Conservation (phyloP, 768 basidiomycete genomes). For the Boletus barrowsii region DNA sequence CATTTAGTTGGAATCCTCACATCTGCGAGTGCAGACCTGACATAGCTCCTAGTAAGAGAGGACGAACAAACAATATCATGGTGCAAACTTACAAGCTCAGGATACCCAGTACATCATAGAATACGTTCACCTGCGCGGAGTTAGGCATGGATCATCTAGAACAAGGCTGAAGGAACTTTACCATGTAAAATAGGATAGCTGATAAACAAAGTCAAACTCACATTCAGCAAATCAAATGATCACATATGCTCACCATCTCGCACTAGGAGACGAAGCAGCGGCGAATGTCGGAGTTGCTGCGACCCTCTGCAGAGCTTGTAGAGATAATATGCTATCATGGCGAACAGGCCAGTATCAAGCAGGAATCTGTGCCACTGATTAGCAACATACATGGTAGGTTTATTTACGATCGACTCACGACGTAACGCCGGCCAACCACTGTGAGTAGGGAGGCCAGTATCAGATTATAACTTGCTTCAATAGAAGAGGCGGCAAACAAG, state of each 20-base stretch:
- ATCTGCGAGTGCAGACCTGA: not conserved
- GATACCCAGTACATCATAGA: not conserved
- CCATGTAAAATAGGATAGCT: slow-evolving; percentile 5
- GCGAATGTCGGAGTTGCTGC: not conserved
- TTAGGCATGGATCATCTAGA: not conserved
- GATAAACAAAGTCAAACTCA: not conserved
- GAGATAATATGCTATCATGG: slow-evolving; percentile 1
- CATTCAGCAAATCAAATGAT: not conserved
- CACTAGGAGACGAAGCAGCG: slow-evolving; percentile 2
- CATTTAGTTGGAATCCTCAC: not conserved
- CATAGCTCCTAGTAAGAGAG: not conserved
- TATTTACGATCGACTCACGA: not conserved
- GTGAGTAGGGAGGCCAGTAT: not conserved
- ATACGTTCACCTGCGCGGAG: not conserved
- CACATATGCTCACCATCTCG: slow-evolving; percentile 8
- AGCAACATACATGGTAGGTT: not conserved
- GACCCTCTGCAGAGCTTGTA: not conserved
- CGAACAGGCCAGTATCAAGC: slow-evolving; percentile 1
- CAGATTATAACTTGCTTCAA: not conserved
- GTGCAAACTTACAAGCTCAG: slow-evolving; percentile 5
- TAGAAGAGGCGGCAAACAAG: not conserved
- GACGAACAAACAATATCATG: not conserved
- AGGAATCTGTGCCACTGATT: not conserved
- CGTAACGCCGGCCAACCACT: slow-evolving; percentile 4
- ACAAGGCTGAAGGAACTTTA: not conserved